Evolutionary conservation across 768 basidiomycete species (phyloP).

Genomic region (Coprinopsis strossmayeri): DNA sequence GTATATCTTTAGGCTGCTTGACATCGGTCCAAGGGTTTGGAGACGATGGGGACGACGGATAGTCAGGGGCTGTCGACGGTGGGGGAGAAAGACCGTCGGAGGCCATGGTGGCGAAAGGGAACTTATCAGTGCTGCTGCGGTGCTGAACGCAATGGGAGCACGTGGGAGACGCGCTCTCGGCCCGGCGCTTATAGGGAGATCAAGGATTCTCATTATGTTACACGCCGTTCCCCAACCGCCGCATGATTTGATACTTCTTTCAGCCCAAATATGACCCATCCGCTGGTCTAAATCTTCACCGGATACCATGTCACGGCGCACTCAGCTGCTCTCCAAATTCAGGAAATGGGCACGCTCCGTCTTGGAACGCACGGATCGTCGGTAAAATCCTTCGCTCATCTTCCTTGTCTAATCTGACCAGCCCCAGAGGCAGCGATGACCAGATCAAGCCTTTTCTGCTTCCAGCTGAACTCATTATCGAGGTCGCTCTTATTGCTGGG

Average conservation of each 20-base stretch:
- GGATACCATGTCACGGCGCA: no score
- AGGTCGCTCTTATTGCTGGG: conserved; percentile 4
- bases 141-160: neutral
- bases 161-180: neutral
- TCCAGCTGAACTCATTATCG: conserved; percentile 6
- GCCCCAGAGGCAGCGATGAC: no score
- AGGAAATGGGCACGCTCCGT: no score
- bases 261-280: no score
- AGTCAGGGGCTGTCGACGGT: conserved; percentile 6
- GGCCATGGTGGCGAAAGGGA: neutral
- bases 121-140: neutral
- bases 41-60: conserved; percentile 18
- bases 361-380: no score
- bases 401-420: no score
- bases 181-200: neutral
- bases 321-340: no score
- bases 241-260: no score
- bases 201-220: no score
- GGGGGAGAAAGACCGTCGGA: conserved; percentile 13
- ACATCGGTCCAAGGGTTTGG: conserved; percentile 37
- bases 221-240: no score
- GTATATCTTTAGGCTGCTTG: conserved; percentile 13
- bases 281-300: no score
- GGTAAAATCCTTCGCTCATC: no score
- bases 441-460: neutral